Conservation (phyloP, 805 yeast genomes). For the Myxozyma melibiosi region DNA sequence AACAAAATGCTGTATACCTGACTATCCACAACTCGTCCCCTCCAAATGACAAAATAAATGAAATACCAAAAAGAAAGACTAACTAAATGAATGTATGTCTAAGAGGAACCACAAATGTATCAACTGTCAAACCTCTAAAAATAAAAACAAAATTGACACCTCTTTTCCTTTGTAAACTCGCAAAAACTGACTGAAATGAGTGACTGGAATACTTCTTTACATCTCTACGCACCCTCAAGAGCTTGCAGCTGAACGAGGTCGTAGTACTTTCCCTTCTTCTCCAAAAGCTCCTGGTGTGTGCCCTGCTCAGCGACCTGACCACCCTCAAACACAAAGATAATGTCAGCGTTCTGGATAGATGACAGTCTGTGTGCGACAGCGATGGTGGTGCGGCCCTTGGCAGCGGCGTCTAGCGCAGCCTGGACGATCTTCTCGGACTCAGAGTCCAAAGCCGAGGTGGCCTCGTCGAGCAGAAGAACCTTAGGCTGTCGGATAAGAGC, state of each 20-base stretch:
- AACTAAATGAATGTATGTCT: neutral
- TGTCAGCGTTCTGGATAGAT: constrained; percentile 57
- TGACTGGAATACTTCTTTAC: neutral
- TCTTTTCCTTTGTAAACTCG: too few relatives aligned
- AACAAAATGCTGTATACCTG: neutral
- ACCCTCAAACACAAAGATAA: constrained; percentile 54
- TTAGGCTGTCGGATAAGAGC: constrained; percentile 61
- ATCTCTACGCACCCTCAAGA: constrained; percentile 49
- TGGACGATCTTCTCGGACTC: constrained; percentile 71
- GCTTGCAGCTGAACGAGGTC: constrained; percentile 47
- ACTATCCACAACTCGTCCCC: neutral
- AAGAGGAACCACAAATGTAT: too few relatives aligned
- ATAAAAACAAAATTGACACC: too few relatives aligned
- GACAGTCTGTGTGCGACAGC: constrained; percentile 77
- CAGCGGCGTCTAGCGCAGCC: constrained; percentile 59
- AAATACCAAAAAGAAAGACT: neutral
- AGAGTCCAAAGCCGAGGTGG: constrained; percentile 56
- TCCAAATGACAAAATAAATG: neutral
- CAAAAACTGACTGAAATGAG: neutral
- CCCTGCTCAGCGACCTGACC: constrained; percentile 62
- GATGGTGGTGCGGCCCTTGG: constrained; percentile 63
- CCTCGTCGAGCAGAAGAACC: constrained; percentile 61
- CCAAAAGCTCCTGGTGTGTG: constrained; percentile 48
- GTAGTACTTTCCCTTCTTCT: constrained; percentile 43
- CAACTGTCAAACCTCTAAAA: too few relatives aligned